phyloP scores from a whole-genome alignment of 208 protist species.

The Phytomonas sp. region DNA sequence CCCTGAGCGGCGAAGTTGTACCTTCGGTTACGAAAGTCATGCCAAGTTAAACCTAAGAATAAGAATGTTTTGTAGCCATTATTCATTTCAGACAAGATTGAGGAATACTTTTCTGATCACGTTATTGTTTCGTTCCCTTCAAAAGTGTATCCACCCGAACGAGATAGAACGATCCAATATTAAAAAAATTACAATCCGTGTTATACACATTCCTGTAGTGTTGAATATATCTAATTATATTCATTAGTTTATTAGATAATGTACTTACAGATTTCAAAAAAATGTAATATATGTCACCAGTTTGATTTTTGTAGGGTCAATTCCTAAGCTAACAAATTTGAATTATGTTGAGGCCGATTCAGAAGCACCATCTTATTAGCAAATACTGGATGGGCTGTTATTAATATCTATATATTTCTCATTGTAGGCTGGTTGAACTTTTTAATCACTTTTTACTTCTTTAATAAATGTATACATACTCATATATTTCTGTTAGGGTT shows the following conservation, averaged over 20 bases:
- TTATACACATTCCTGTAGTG: not conserved
- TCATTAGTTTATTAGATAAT: not conserved
- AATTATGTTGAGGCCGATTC: not conserved
- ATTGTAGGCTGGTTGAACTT: not conserved
- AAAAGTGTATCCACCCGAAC: not conserved
- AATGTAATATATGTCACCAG: not conserved
- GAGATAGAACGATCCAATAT: not conserved
- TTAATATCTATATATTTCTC: not conserved
- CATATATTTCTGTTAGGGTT: not conserved
- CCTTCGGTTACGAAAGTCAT: not conserved
- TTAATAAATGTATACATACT: constrained; percentile 6
- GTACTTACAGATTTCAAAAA: not conserved
- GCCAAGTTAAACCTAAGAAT: not conserved
- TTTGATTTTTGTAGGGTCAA: not conserved
- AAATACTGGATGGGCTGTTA: not conserved
- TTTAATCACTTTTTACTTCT: not conserved
- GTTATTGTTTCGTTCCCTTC: not conserved
- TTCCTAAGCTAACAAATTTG: not conserved
- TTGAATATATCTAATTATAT: not conserved
- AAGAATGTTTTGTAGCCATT: not conserved
- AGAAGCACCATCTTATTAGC: not conserved
- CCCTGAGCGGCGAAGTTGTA: constrained; percentile 19
- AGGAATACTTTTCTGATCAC: not conserved
- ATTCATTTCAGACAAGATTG: not conserved
- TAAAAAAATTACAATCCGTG: not conserved